Base-by-base conservation (phyloP, 495 filamentous ascomycete genomes). In the Immersiella caudata region DNA sequence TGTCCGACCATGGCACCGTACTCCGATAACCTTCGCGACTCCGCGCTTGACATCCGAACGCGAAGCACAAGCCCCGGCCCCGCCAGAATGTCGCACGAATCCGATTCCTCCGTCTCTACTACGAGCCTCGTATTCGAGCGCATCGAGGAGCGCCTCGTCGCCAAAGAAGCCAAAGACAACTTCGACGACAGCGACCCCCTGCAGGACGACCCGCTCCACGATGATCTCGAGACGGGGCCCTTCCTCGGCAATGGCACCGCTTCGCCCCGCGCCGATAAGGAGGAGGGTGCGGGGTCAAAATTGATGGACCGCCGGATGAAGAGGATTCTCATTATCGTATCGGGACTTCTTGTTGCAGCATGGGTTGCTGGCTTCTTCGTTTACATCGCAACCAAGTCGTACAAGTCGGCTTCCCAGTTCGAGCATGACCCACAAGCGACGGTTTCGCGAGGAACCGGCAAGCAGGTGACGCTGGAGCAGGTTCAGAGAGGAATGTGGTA, bases 361-460 rank as follows among this genome's bases (percentile, higher is more conserved):
- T 99, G 95, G 95, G 71, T 91, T 14, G 75, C 93, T 59, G 93
- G 92, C 0, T 83, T 97, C 49, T 82, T 90, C 49, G 79, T 91
- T 52, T 96, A 94, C 78, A 69, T 97, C 60, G 82, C 83, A 1
- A 81, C 84, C 50, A 88, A 89, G 69, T 78, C 85, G 50, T 91
- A 91, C 77, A 83, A 86, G 75, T 86, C 87, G 72, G 72, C 84
- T 7, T 87, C 88, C 22, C 79, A 80, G 24, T 76, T 78, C 60
- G 86, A 87, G 21, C 88, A 93, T 71, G 87, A 94, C 72, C 89
- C 90, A 22, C 79, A 85, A 20, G 88, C 89, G 12, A 90, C 91
- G 1, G 79, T 80, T 18, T 81, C 84, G 40, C 83, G 81, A 33
- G 91, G 90, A 27, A 85, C 85, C 35, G 93, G 92, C 14, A 95